Evolutionary conservation across 139 green algal genomes (phyloP).

Genomic region (Chlamydomonas applanata): DNA sequence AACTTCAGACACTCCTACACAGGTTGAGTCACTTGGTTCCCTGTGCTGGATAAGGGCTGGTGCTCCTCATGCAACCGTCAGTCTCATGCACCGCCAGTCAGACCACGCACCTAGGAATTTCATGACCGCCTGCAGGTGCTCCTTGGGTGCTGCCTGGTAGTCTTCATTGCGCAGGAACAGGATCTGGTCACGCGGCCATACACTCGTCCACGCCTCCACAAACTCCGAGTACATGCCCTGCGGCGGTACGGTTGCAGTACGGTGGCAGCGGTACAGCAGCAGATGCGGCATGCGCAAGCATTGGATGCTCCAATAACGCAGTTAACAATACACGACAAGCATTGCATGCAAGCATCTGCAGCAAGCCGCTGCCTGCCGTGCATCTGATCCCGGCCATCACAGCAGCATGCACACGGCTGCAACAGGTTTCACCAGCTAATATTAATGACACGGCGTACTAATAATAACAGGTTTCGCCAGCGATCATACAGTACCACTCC

Average conservation of each 20-base stretch:
- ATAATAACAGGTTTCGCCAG: no score
- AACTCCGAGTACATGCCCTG: conserved; percentile 47
- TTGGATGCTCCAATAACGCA: conserved; percentile 12
- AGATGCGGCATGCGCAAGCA: conserved; percentile 2
- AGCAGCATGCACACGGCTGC: no score
- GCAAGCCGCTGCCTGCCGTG: no score
- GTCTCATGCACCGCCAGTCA: not conserved
- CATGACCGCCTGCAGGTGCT: conserved; percentile 44
- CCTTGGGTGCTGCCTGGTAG: conserved; percentile 42
- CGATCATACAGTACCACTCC: no score
- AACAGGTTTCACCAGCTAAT: no score
- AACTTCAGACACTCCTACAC: no score
- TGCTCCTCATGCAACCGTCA: not conserved
- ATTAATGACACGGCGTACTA: no score
- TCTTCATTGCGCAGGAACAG: conserved; percentile 56
- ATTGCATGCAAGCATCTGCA: no score
- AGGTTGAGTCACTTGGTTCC: no score
- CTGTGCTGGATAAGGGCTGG: not conserved
- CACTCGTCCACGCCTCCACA: conserved; percentile 37
- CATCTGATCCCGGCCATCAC: no score
- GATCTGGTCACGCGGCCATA: conserved; percentile 47
- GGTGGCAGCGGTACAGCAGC: conserved; percentile 13
- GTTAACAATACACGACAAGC: no score
- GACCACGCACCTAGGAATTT: conserved; percentile 27
- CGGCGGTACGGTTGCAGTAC: no score